phyloP scores from a whole-genome alignment of 306 rosid species.

The Purshia tridentata region DNA sequence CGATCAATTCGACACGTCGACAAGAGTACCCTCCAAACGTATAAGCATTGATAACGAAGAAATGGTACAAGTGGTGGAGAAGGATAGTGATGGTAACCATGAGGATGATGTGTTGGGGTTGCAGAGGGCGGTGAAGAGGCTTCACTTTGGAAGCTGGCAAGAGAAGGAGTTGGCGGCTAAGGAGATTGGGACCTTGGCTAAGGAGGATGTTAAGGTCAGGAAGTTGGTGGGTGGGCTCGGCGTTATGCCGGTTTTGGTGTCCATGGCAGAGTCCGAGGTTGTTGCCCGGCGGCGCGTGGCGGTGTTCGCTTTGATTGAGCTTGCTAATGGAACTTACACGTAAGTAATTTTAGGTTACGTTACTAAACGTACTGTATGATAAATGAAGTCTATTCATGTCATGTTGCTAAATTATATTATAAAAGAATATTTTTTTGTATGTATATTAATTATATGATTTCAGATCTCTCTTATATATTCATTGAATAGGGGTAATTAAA shows the following conservation, averaged over 20 bases:
- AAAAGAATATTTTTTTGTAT: too few relatives aligned
- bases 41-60: constrained; percentile 20
- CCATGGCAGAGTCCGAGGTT: constrained; percentile 57
- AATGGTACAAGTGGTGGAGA: constrained; percentile 29
- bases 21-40: background rate
- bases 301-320: constrained; percentile 54
- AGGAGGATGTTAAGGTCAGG: constrained; percentile 57
- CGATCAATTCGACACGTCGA: constrained; percentile 28
- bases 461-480: too few relatives aligned
- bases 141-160: constrained; percentile 86
- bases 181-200: constrained; percentile 63
- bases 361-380: too few relatives aligned
- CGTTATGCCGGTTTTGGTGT: constrained; percentile 78
- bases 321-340: constrained; percentile 80
- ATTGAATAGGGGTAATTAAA: background rate
- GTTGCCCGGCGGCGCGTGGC: constrained; percentile 45
- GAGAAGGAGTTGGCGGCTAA: constrained; percentile 75
- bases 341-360: constrained; percentile 25
- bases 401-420: too few relatives aligned
- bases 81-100: constrained; percentile 9
- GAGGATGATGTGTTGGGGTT: constrained; percentile 41
- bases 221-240: constrained; percentile 78
- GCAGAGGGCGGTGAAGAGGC: constrained; percentile 80
- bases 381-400: too few relatives aligned
- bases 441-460: too few relatives aligned